A percentile compares a stretch with the other conserved stretches of the same genome.
These are phyloP conservation scores for Aspergillus sclerotiicarbonarius DNA, from an alignment of 495 filamentous ascomycete genomes.

Conservation along the genomic window DNA sequence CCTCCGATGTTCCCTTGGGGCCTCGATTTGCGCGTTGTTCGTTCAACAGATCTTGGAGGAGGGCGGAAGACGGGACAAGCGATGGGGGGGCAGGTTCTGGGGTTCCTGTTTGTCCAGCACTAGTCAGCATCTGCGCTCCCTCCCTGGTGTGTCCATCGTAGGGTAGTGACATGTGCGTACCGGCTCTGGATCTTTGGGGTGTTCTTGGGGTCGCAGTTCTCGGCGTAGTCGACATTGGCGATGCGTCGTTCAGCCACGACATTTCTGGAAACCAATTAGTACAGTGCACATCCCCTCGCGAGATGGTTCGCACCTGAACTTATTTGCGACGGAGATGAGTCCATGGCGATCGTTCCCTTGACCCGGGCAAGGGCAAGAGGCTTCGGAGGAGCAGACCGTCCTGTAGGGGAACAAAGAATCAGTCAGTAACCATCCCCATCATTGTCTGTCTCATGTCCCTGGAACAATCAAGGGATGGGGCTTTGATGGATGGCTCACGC, in stretches of 20 bases:
- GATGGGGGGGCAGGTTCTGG: slow-evolving; percentile 29
- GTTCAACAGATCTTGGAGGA: slow-evolving; percentile 48
- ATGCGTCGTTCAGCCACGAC: slow-evolving; percentile 39
- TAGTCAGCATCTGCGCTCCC: slow-evolving; percentile 11
- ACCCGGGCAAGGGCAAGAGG: slow-evolving; percentile 38
- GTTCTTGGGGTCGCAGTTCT: slow-evolving; percentile 21
- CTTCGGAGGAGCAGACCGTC: slow-evolving; percentile 27
- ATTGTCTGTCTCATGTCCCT: slow-evolving; percentile 6
- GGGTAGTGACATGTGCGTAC: slow-evolving; percentile 4
- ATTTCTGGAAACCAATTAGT: slow-evolving; percentile 24
- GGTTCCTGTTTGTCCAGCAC: slow-evolving; percentile 21
- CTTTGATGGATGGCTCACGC: slow-evolving; percentile 20
- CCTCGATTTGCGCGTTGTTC: slow-evolving; percentile 45
- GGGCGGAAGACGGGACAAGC: slow-evolving; percentile 41
- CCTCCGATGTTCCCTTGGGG: slow-evolving; percentile 29
- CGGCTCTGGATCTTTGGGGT: slow-evolving; percentile 19
- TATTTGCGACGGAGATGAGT: slow-evolving; percentile 30
- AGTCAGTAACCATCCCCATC: slow-evolving; percentile 9
- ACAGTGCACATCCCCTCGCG: background rate
- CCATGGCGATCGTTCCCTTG: slow-evolving; percentile 38
- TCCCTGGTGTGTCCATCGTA: background rate
- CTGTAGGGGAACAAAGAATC: slow-evolving; percentile 10
- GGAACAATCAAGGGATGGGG: slow-evolving; percentile 3
- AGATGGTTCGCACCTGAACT: slow-evolving; percentile 18
- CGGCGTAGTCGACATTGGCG: slow-evolving; percentile 22